Percentiles rank a stretch among this genome's conserved stretches.
Conservation (phyloP, 2,329 filamentous ascomycete species). For the Elsinoe ampelina region DNA sequence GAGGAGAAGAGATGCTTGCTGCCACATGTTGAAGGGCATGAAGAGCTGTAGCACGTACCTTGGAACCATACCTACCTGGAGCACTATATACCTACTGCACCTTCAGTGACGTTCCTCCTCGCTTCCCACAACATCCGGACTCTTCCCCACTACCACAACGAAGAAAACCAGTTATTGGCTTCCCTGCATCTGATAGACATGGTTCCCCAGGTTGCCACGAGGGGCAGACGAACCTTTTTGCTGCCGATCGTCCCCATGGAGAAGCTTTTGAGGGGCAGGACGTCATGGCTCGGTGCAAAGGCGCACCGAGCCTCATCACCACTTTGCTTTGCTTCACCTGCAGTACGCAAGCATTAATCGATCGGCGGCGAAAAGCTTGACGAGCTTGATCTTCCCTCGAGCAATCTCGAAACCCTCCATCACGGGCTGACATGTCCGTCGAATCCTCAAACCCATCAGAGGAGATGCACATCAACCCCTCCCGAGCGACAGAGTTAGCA, state of each 20-base stretch:
- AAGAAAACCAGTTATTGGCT: neutral
- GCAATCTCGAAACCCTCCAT: neutral
- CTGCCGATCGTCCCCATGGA: conserved; percentile 7
- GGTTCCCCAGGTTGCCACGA: neutral
- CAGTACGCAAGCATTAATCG: neutral
- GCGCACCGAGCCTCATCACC: neutral
- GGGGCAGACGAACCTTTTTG: neutral
- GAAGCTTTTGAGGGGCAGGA: conserved; percentile 1
- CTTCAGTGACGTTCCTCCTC: neutral
- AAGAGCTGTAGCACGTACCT: neutral
- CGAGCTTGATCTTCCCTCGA: neutral
- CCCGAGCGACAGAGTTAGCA: conserved; percentile 37
- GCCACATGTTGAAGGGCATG: neutral
- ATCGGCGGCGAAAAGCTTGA: neutral
- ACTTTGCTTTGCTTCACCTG: neutral
- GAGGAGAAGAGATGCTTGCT: neutral
- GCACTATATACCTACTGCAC: neutral
- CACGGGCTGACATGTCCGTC: conserved; percentile 5
- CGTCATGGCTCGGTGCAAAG: conserved; percentile 3
- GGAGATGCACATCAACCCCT: conserved; percentile 31
- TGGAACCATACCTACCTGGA: neutral
- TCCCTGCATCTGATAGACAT: neutral
- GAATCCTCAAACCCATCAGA: neutral
- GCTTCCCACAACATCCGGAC: neutral
- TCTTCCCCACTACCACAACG: neutral